Base-by-base conservation (phyloP, 148 eudicot genomes). In the Gaultheria prostrata region DNA sequence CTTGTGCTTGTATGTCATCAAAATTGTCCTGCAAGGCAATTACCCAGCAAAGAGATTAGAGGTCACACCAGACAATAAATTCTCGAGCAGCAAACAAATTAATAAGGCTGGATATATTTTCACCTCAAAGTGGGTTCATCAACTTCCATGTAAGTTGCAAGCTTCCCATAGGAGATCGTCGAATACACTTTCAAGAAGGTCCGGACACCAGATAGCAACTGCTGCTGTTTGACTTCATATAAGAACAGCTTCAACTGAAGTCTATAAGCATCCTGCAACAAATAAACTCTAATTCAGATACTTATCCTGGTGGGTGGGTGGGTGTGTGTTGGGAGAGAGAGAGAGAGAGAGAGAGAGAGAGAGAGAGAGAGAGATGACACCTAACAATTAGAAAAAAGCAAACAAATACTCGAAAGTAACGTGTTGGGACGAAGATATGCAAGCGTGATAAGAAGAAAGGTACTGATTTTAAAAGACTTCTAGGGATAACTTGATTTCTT, bases 1-100 rank as follows among this genome's bases (percentile, higher is more conserved):
- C 86, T 97, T 97, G 90, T 97, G 99, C 90, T 97, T 97, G 92
- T 91, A 97, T 24, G 98, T 90, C 99, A 95, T 92, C 92, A 97
- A 90, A 80, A 97, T 93, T 35, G 98, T 91, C 92, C 99, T 97
- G 93, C 76, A 49, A 86, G 77, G 24, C 6, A 76, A 54, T 14
- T 43, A 79, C 11, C 28, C 70, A 65, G 3, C 20, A 59, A 83
- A 43, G 51, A 76, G 53, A 63, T 77, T 63, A 82, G 39, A 20
- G 20, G 51, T 18, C 65, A 33, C 30, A 17, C 69, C 75, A 82
- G 48, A 78, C 30, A 20, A 70, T 18, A 32, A 4, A 57, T n/a
- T 69, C 4, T 35, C 45, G 13, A 32, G 56, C 45, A 6, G 76
- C 49, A 8, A 46, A 61, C 8, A 45, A 57, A 65, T 76, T 39